Conservation (phyloP, 768 basidiomycete species). For the Naganishia vishniacii region DNA sequence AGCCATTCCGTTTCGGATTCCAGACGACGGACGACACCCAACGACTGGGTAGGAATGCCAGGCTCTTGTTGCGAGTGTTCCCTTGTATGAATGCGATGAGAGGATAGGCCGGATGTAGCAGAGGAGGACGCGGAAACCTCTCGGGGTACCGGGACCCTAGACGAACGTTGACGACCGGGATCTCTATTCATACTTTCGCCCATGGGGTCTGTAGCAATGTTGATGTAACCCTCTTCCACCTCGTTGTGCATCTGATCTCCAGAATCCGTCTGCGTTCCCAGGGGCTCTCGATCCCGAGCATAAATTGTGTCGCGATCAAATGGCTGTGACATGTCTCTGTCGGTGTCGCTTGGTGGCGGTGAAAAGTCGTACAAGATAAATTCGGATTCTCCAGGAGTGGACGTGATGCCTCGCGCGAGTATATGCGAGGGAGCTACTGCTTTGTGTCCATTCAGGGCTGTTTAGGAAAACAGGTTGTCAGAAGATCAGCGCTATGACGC, state of each 20-base stretch:
- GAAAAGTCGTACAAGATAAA: neutral
- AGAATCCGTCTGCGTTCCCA: neutral
- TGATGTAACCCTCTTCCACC: neutral
- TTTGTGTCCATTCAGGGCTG: neutral
- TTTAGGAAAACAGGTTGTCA: too few species aligned
- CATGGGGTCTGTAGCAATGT: neutral
- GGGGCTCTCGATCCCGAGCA: neutral
- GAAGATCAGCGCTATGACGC: too few species aligned
- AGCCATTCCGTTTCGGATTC: conserved; percentile 23
- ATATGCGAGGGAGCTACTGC: neutral
- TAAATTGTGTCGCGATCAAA: neutral
- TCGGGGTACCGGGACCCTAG: neutral
- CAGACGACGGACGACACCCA: neutral
- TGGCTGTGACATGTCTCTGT: neutral
- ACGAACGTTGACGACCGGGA: neutral
- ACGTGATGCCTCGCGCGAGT: neutral
- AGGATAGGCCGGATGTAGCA: neutral
- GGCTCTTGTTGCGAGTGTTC: conserved; percentile 1
- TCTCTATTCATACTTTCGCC: neutral
- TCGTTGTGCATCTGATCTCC: neutral
- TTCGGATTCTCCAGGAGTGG: neutral
- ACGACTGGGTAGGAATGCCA: neutral
- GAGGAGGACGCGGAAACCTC: neutral
- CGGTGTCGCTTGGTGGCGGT: neutral
- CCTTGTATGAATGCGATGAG: neutral